These are phyloP conservation scores for Scheffersomyces cryptocercus DNA, from an alignment of 1,139 yeast species.

Conservation along the genomic window DNA sequence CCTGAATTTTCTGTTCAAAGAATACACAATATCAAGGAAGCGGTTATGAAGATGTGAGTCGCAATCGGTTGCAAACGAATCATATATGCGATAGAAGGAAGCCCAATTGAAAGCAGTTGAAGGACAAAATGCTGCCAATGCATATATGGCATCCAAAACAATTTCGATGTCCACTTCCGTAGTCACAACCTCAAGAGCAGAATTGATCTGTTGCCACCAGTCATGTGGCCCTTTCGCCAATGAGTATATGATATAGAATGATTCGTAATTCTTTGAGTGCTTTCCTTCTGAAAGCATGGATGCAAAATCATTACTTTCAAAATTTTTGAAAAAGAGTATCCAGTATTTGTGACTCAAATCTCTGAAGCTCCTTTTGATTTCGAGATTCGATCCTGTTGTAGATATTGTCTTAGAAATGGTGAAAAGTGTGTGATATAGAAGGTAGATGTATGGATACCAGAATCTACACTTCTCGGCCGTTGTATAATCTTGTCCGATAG, in stretches of 20 bases:
- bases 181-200: conserved; percentile 11
- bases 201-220: conserved; percentile 23
- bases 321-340: neutral
- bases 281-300: neutral
- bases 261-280: conserved; percentile 10
- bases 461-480: conserved; percentile 3
- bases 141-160: conserved; percentile 14
- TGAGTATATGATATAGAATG: conserved; percentile 15
- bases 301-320: conserved; percentile 4
- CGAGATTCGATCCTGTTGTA: neutral
- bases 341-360: neutral
- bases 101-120: conserved; percentile 22
- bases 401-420: conserved; percentile 2
- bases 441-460: conserved; percentile 24
- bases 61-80: conserved; percentile 11
- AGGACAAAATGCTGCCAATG: conserved; percentile 16
- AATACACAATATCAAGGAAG: conserved; percentile 32
- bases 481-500: conserved; percentile 1
- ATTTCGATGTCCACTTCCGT: conserved; percentile 12
- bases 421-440: conserved; percentile 19
- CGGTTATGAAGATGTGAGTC: conserved; percentile 22
- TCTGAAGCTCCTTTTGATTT: neutral
- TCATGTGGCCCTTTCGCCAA: conserved; percentile 9
- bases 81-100: conserved; percentile 24
- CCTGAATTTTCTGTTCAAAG: conserved; percentile 23